Conservation (phyloP, 306 rosid genomes). For the Gastrolobium villosum region DNA sequence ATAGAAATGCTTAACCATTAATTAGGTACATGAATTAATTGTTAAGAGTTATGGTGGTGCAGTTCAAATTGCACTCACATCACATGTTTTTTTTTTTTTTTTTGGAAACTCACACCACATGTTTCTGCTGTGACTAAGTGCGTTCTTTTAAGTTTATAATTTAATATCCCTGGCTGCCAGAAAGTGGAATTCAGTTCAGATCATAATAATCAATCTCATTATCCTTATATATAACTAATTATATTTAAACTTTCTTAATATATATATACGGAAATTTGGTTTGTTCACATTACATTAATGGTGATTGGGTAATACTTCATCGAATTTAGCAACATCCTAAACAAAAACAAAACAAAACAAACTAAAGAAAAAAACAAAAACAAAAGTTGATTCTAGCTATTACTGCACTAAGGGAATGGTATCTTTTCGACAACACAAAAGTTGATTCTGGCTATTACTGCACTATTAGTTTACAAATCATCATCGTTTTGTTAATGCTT, state of each 20-base stretch:
- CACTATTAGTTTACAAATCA: conserved; percentile 1
- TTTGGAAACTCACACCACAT: neutral
- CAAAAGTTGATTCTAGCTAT: too few species aligned
- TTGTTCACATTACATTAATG: neutral
- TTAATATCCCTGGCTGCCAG: conserved; percentile 36
- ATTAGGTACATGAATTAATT: conserved; percentile 11
- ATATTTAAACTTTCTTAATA: neutral
- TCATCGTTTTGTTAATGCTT: conserved; percentile 48
- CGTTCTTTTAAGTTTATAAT: conserved; percentile 17
- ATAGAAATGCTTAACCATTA: neutral
- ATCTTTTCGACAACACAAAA: neutral
- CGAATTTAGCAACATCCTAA: too few species aligned
- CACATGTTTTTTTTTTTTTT: too few species aligned
- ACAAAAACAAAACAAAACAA: too few species aligned
- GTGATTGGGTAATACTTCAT: too few species aligned
- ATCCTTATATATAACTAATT: neutral
- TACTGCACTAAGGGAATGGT: neutral
- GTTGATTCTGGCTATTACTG: neutral
- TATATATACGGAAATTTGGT: neutral
- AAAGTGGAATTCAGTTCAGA: conserved; percentile 43
- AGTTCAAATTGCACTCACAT: conserved; percentile 2
- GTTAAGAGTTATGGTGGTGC: neutral
- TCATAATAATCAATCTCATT: conserved; percentile 25
- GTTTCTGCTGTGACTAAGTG: conserved; percentile 28
- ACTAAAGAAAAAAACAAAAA: too few species aligned